Evolutionary conservation across 2,329 filamentous ascomycete genomes (phyloP).

Genomic region (Sporothrix schenckii): DNA sequence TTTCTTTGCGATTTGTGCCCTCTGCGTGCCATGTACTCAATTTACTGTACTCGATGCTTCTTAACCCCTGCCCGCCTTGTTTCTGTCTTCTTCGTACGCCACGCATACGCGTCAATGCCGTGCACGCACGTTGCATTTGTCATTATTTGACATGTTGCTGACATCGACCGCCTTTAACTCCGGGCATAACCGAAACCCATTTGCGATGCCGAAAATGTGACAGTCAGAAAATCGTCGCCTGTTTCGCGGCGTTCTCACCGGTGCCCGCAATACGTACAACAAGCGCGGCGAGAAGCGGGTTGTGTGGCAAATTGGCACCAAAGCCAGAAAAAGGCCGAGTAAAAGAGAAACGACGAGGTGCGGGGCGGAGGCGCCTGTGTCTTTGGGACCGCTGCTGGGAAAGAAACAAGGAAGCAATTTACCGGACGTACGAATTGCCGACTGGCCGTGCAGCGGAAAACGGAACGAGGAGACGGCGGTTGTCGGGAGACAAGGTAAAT

Average conservation of each 20-base stretch:
- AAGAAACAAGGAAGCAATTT: neutral
- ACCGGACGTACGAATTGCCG: neutral
- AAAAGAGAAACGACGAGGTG: neutral
- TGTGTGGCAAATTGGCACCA: conserved; percentile 7
- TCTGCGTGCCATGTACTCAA: no score
- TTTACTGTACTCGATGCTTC: neutral
- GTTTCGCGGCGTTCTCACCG: neutral
- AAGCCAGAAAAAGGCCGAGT: conserved; percentile 17
- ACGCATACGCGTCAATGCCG: conserved; percentile 1
- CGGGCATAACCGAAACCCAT: no score
- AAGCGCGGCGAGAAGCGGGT: neutral
- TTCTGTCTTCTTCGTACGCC: neutral
- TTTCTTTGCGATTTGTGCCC: neutral
- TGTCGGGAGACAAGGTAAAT: neutral
- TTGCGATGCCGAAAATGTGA: neutral
- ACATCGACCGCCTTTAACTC: no score
- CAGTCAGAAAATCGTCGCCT: neutral
- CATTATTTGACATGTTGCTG: no score
- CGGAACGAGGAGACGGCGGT: neutral
- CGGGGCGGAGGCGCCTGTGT: neutral
- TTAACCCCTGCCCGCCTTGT: neutral
- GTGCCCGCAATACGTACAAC: neutral
- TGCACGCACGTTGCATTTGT: neutral
- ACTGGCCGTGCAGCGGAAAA: neutral
- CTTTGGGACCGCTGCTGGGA: neutral